A percentile compares a stretch with the other conserved stretches of the same genome.
phyloP scores from a whole-genome alignment of 2,329 filamentous ascomycete genomes.

The Trichoderma oligosporum region DNA sequence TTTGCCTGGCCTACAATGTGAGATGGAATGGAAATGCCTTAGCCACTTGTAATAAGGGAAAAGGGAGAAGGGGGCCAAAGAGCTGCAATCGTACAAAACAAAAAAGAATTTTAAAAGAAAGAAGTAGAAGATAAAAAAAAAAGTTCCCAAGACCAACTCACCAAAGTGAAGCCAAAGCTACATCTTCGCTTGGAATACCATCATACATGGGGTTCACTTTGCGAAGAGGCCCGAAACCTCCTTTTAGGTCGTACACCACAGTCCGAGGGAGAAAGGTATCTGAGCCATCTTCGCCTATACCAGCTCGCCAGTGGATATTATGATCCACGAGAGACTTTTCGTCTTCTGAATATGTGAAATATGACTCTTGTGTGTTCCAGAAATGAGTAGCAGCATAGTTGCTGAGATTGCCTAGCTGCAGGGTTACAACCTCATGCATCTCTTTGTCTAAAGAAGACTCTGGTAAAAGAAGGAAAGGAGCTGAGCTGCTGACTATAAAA shows the following conservation, averaged over 20 bases:
- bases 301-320: conserved; percentile 79
- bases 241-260: conserved; percentile 92
- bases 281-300: conserved; percentile 73
- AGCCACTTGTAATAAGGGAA: too few species aligned
- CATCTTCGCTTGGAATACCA: conserved; percentile 31
- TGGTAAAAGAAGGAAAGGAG: background rate
- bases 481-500: background rate
- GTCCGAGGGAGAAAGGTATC: conserved; percentile 93
- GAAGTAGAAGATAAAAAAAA: background rate
- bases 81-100: too few species aligned
- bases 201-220: conserved; percentile 90
- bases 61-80: too few species aligned
- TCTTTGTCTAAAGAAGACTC: background rate
- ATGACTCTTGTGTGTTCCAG: conserved; percentile 98
- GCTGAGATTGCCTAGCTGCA: conserved; percentile 88
- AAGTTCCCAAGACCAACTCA: conserved; percentile 23
- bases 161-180: conserved; percentile 36
- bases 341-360: conserved; percentile 75
- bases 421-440: conserved; percentile 93
- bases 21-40: background rate
- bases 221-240: conserved; percentile 81
- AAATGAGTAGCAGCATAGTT: conserved; percentile 96
- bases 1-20: conserved; percentile 54
- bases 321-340: conserved; percentile 39
- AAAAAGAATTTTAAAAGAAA: background rate